Base-by-base conservation (phyloP, 2,329 filamentous ascomycete species). In the Curvularia hawaiiensis region DNA sequence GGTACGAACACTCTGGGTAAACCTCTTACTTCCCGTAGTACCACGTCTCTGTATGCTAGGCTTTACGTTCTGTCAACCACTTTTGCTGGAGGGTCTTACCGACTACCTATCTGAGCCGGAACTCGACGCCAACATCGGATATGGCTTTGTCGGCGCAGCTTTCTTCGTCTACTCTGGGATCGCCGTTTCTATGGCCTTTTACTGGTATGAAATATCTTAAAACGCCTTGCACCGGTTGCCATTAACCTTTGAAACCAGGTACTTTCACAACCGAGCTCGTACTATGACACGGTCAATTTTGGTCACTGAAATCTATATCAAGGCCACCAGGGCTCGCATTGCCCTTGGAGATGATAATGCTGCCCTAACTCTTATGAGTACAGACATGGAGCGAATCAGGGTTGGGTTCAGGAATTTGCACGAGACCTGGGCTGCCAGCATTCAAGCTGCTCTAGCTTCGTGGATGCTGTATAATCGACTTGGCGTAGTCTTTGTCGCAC, bases 351-450 rank as follows among this genome's bases (percentile, higher is more conserved):
- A 10, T 1, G 54, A 59, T 51, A 49, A 38, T 24, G 48, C 49
- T 12, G 61, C 61, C 5, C 14, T 65, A n/a, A 70, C 67, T 14
- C 52, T 71, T 14, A 70, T 71, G 68, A 67, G 63, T 43, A 63
- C 67, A 3, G 68, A 71, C 48, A 55, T 69, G n/a, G 67, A 70
- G 30, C 56, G 63, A 1, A 68, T 70, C 16, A 26, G 39, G 16
- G 28, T 51, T 1, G 61, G 63, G 10, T 60, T 68, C 22, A 53
- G 50, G 4, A 43, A 33, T 24, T n/a, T 70, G 16, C 65, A 69
- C 44, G 69, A 71, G 39, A 11, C 59, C 7, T 70, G 66, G 67
- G 64, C 59, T 54, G 46, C 50, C 60, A 0, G 50, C 12, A 20
- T 67, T 12, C 54, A 68, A 46, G 52, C 39, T 30, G 54, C 41